phyloP scores from a whole-genome alignment of 495 filamentous ascomycete genomes.

The Bathelium albidoporum region DNA sequence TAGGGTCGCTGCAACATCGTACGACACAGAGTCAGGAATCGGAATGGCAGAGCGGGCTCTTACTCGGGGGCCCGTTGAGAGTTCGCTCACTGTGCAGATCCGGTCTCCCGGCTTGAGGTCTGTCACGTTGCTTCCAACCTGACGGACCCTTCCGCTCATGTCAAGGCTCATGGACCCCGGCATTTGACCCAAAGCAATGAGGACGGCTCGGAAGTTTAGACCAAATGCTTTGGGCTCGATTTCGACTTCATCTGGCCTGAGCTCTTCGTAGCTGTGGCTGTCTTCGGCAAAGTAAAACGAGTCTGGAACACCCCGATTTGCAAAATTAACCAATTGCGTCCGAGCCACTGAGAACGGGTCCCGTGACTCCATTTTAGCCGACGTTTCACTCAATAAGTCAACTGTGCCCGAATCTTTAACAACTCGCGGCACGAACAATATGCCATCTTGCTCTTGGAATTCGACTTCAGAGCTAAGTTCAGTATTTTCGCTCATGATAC shows the following conservation, averaged over 20 bases:
- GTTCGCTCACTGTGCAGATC: constrained; percentile 9
- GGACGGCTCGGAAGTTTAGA: constrained; percentile 8
- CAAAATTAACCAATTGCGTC: neutral
- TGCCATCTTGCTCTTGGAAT: neutral
- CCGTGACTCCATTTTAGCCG: neutral
- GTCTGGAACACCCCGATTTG: neutral
- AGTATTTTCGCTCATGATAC: neutral
- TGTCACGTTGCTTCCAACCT: constrained; percentile 18
- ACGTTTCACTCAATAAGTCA: neutral
- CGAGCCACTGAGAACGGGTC: neutral
- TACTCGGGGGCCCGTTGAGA: neutral
- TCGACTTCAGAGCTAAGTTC: neutral
- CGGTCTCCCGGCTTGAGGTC: constrained; percentile 26
- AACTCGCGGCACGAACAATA: neutral
- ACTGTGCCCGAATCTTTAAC: neutral
- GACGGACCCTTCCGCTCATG: neutral
- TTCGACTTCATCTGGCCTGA: constrained; percentile 7
- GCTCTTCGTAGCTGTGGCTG: neutral
- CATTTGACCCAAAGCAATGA: constrained; percentile 2
- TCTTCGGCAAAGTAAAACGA: neutral
- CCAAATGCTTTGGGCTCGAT: constrained; percentile 8
- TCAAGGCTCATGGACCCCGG: neutral
- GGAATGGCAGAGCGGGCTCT: neutral
- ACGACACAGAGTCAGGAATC: neutral
- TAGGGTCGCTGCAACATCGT: neutral